These are phyloP conservation scores for Gypsophila paniculata DNA, from an alignment of 179 eudicot genomes.

Conservation along the genomic window DNA sequence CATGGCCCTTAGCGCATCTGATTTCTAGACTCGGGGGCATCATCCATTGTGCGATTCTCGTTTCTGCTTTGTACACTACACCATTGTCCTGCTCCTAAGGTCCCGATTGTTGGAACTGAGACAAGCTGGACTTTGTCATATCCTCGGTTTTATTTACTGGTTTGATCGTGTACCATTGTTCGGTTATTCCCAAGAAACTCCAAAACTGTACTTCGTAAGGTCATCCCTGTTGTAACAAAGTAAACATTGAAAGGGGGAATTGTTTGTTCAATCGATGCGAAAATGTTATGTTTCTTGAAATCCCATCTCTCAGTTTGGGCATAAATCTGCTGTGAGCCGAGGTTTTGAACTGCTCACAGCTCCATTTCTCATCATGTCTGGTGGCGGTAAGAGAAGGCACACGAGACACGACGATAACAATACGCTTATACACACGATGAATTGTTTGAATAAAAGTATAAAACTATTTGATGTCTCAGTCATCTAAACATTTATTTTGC, in stretches of 20 bases:
- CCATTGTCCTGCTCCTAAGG: conserved; percentile 25
- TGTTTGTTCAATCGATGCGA: no score
- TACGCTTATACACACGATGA: no score
- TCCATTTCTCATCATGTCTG: neutral
- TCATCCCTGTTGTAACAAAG: conserved; percentile 26
- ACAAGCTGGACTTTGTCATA: conserved; percentile 5
- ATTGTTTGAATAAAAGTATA: no score
- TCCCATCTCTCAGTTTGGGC: neutral
- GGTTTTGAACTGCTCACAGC: neutral
- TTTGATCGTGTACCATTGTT: conserved; percentile 18
- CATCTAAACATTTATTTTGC: no score
- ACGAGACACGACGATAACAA: no score
- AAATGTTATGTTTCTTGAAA: neutral
- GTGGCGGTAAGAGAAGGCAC: neutral
- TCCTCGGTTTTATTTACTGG: conserved; percentile 16
- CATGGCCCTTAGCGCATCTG: conserved; percentile 72
- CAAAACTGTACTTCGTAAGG: conserved; percentile 29
- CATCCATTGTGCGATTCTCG: neutral
- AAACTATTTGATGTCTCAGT: neutral
- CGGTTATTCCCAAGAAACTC: conserved; percentile 14
- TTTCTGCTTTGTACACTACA: conserved; percentile 22
- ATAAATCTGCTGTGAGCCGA: neutral
- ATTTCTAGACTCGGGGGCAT: conserved; percentile 28
- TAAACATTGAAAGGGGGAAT: conserved; percentile 6
- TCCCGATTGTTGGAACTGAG: conserved; percentile 19